These are phyloP conservation scores for Xylariaceae sp. DNA, from an alignment of 2,329 filamentous ascomycete genomes.

Conservation along the genomic window DNA sequence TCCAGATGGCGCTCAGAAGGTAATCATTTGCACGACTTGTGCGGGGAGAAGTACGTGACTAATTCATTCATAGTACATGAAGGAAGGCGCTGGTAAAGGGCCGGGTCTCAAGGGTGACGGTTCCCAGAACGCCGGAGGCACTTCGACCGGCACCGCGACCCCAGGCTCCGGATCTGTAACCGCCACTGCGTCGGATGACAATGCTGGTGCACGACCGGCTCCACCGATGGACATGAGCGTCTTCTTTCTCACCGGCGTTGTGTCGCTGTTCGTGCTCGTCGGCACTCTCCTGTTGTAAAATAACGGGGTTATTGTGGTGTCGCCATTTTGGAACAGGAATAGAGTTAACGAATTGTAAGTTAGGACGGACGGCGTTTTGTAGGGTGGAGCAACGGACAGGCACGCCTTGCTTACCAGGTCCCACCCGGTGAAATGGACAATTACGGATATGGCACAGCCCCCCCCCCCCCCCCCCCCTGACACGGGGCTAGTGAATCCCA, in stretches of 20 bases:
- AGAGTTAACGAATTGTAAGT: background rate
- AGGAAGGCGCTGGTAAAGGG: conserved; percentile 54
- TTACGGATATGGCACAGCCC: conserved; percentile 11
- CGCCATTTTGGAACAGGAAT: conserved; percentile 1
- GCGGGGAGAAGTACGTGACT: conserved; percentile 1
- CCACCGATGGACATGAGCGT: conserved; percentile 43
- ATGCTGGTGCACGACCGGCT: conserved; percentile 35
- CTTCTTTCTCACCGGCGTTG: conserved; percentile 40
- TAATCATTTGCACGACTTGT: background rate
- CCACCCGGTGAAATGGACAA: background rate
- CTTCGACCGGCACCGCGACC: conserved; percentile 46
- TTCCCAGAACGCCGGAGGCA: conserved; percentile 55
- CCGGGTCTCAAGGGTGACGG: conserved; percentile 56
- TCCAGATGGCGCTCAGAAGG: conserved; percentile 49
- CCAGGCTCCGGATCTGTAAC: conserved; percentile 44
- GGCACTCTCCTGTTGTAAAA: conserved; percentile 46
- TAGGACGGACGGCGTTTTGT: conserved; percentile 12
- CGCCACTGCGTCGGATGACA: conserved; percentile 42
- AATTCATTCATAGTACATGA: conserved; percentile 49
- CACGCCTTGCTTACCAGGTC: background rate
- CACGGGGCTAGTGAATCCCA: background rate
- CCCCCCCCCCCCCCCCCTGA: background rate
- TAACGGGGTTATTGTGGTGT: background rate
- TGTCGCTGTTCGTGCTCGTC: conserved; percentile 41
- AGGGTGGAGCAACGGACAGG: conserved; percentile 2